Evolutionary conservation across 805 yeast genomes (phyloP), one percentile per base, ranked within the genome.

Genomic region (Nakazawaea ernobii): DNA sequence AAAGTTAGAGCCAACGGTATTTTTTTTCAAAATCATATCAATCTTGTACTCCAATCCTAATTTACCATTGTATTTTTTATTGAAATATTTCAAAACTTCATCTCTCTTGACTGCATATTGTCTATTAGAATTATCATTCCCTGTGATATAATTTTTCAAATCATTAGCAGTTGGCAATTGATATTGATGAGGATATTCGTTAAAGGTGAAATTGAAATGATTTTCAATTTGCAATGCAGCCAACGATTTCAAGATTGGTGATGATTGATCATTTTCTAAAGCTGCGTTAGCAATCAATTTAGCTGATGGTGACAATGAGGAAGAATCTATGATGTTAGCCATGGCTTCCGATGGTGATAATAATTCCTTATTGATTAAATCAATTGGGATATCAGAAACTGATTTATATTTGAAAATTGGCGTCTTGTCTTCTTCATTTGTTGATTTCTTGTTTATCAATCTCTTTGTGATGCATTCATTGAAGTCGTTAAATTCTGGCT

Each of bases 91-190:
- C 52, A 82, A 51, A 6, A 86, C 84, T 55, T 86, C 95, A 41
- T 67, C 64, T 50, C 77, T 81, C 2, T 92, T 81, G 14, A 83
- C 84, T 60, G 85, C 80, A 61, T 75, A 82, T 37, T 82, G 74
- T 58, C 86, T 74, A 52, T 75, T 73, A n/a, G 80, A 66, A 24
- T 80, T 80, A 61, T 80, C 87, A 48, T 74, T 73, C 15, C 95
- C 95, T 29, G 79, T 78, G 47, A 91, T 79, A 63, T 76, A 87
- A 43, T 70, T 69, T 57, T 75, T 76, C 49, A 92, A 73, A 50
- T 80, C 85, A 33, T 61, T 52, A 64, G 86, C 88, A 10, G 79
- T 70, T 44, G 98, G 98, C 54, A 94, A 73, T 29, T 95, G 96
- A 74, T 80, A 84, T 58, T 77, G 68, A 68, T 71, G 78, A 33